These are phyloP conservation scores for Sungouiozyma intestinalis DNA, from an alignment of 805 yeast genomes.

Conservation along the genomic window DNA sequence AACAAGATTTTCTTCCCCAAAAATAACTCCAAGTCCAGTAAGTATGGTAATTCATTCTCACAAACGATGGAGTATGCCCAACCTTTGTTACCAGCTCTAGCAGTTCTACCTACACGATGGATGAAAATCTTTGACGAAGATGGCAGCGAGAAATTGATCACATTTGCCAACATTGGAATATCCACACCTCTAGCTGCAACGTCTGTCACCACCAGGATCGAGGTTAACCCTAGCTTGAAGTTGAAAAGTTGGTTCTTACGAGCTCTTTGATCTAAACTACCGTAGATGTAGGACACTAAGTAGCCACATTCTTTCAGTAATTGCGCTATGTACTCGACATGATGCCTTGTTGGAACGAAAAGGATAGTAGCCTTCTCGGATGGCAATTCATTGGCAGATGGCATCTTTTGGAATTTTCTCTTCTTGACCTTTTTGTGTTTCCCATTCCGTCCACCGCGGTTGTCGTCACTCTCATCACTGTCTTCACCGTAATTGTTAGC, in stretches of 20 bases:
- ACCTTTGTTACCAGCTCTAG: slow-evolving; percentile 96
- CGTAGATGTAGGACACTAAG: slow-evolving; percentile 82
- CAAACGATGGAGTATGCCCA: slow-evolving; percentile 91
- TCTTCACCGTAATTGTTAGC: slow-evolving; percentile 41
- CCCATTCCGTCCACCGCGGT: slow-evolving; percentile 18
- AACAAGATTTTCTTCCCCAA: slow-evolving; percentile 72
- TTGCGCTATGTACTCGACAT: slow-evolving; percentile 79
- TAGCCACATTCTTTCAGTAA: slow-evolving; percentile 71
- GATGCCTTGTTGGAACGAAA: slow-evolving; percentile 95
- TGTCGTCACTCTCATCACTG: slow-evolving; percentile 28
- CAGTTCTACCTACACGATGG: slow-evolving; percentile 98
- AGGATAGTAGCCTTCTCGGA: slow-evolving; percentile 80
- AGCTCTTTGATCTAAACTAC: slow-evolving; percentile 90
- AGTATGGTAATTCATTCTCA: slow-evolving; percentile 80
- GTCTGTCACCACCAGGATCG: slow-evolving; percentile 90
- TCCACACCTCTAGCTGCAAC: slow-evolving; percentile 99
- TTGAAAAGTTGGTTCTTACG: slow-evolving; percentile 80
- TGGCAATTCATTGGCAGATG: slow-evolving; percentile 77
- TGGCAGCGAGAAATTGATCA: slow-evolving; percentile 82
- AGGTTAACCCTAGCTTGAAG: slow-evolving; percentile 75
- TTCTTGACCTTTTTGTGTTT: slow-evolving; percentile 31
- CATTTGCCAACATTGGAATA: slow-evolving; percentile 92
- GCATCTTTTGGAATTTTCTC: slow-evolving; percentile 46
- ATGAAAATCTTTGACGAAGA: slow-evolving; percentile 87
- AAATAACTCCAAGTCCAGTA: slow-evolving; percentile 82